Base-by-base conservation (phyloP, 2,329 filamentous ascomycete genomes). In the Leptodontidium sp. region DNA sequence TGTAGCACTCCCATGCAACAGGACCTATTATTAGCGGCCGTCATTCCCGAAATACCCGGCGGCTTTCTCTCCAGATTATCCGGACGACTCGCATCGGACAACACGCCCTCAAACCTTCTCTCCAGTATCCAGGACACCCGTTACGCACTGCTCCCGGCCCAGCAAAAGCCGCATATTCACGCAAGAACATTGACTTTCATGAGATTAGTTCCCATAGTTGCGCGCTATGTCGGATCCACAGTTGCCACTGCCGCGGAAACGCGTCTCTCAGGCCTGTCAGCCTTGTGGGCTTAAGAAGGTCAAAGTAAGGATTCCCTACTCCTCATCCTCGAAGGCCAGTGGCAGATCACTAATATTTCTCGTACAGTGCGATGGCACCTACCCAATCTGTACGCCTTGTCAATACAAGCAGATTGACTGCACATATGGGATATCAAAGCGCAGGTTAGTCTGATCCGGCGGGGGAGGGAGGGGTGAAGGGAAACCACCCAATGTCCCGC, bases 241-340 rank as follows among this genome's bases (percentile, higher is more conserved):
- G 21, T 14, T 52, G 5, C 62, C 57, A 47, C 67, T 70, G 17
- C 55, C 64, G 45, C 71, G 75, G 26, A 76, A 76, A 64, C 73
- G 76, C 32, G 74, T 77, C 8, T 74, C 74, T 12, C 76, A 77
- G 68, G 76, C 76, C 14, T 77, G 76, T 64, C 67, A 72, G 64
- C 71, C 71, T 6, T 76, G 75, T 58, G 71, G 72, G 1, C 21
- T 67, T n/a, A 76, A 75, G 68, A 77, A 77, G 62, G 71, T 76
- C 64, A 77, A 77, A 70, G 74, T 75, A 47, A 59, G 35, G 45
- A 59, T 21, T 14, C 21, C n/a, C 45, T 4, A 11, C n/a, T 8
- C 47, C n/a, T 26, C 3, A 3, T 4, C 45, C 45, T n/a, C n/a
- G 6, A 6, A 8, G 21, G 47, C 8, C 21, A 4, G 3, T 24